Percentiles rank a stretch among this genome's conserved stretches.
phyloP scores from a whole-genome alignment of 176 grass and related monocot genomes.

The Musa acuminata region DNA sequence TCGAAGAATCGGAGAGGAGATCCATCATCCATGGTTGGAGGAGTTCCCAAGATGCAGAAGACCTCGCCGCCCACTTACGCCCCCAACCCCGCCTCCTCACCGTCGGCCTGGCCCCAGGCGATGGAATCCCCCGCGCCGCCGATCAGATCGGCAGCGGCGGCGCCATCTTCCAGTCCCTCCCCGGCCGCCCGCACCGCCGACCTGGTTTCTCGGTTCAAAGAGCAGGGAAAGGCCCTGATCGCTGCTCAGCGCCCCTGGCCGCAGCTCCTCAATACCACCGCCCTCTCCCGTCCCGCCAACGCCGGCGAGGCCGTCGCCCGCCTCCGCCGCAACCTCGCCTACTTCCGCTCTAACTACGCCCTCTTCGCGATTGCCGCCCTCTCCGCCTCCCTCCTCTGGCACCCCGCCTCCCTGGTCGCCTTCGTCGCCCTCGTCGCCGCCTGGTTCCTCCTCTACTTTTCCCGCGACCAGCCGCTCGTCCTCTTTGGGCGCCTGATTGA shows the following conservation, averaged over 20 bases:
- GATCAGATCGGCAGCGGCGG: background rate
- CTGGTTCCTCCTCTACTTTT: slow-evolving; percentile 70
- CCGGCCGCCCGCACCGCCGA: slow-evolving; percentile 35
- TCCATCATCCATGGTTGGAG: background rate
- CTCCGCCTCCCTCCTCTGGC: slow-evolving; percentile 60
- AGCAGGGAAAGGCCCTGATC: slow-evolving; percentile 32
- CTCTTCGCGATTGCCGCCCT: slow-evolving; percentile 45
- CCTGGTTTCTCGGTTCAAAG: slow-evolving; percentile 60
- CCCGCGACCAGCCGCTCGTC: slow-evolving; percentile 38
- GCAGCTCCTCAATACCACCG: slow-evolving; percentile 47
- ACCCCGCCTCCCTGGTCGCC: slow-evolving; percentile 50
- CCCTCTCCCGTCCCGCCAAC: slow-evolving; percentile 60
- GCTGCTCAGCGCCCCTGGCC: slow-evolving; percentile 62
- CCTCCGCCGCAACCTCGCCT: slow-evolving; percentile 60
- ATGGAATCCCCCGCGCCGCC: slow-evolving; percentile 12
- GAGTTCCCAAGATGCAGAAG: slow-evolving; percentile 9
- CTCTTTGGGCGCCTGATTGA: slow-evolving; percentile 57
- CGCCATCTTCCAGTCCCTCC: slow-evolving; percentile 19
- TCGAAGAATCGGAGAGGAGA: background rate
- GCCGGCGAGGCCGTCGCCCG: slow-evolving; percentile 49
- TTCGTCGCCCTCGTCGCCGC: slow-evolving; percentile 64
- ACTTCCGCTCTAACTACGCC: slow-evolving; percentile 95
- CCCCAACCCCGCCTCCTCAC: slow-evolving; percentile 21
- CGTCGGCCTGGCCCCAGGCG: slow-evolving; percentile 4
- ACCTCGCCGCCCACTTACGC: slow-evolving; percentile 37